Base-by-base conservation (phyloP, 2,329 filamentous ascomycete species). In the Didymella sp. region DNA sequence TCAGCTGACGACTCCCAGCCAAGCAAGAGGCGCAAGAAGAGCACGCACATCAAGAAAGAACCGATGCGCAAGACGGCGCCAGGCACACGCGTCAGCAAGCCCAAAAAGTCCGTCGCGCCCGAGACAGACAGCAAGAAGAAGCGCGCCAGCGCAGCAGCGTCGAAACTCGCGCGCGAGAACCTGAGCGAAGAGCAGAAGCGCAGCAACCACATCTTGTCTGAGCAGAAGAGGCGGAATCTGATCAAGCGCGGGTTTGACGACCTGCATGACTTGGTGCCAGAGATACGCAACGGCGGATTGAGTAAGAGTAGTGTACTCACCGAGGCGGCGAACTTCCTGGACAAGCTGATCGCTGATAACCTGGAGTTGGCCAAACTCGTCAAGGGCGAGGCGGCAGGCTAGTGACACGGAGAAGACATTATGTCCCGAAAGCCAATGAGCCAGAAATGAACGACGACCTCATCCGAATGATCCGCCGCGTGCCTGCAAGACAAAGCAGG, bases 181-280 rank as follows among this genome's bases (percentile, higher is more conserved):
- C 73, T 95, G 4, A 85, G 87, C 0, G 90, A 94, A 64, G 87
- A 89, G 58, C 89, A 95, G 75, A 95, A 94, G 76, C 83, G 91
- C 42, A 88, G 88, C 68, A 96, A 96, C 65, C 91, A 96, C 71
- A 95, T 96, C 62, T 83, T 88, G 49, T 95, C 91, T 49, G 92
- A 96, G 72, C 91, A 96, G 77, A 96, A 95, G 76, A 85, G 92
- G 30, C 84, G 92, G 44, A 91, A 91, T 24, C 80, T 92, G 43
- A 94, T 94, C 68, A 89, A 92, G 70, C 85, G 90, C 63, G 91
- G 91, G 0, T 96, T 94, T 66, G 89, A 92, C 40, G 89, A 94
- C 56, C 78, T 96, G n/a, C 86, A 85, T 62, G 82, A 86, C 25
- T 80, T 96, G 21, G 90, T 96, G 0, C 92, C 92, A 0, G 88